Conservation (phyloP, 352 stramenopile species). For the Phytophthora pistaciae region DNA sequence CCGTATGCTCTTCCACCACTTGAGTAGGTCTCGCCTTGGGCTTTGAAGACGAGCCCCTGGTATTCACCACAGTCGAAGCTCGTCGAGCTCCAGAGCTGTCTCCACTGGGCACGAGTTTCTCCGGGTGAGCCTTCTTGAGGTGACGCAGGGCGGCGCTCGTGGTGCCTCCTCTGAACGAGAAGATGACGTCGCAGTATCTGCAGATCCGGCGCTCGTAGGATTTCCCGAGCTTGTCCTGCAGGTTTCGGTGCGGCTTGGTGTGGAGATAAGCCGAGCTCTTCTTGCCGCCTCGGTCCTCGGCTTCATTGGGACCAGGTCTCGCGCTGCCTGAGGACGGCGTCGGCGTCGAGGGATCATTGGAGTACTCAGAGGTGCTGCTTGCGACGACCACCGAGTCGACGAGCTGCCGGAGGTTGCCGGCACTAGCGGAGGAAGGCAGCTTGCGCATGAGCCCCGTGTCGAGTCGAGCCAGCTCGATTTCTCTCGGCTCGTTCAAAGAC, state of each 20-base stretch:
- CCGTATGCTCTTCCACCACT: not conserved
- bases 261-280: conserved; percentile 55
- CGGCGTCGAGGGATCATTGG: not conserved
- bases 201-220: conserved; percentile 52
- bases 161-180: conserved; percentile 65
- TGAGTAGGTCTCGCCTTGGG: not conserved
- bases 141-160: conserved; percentile 63
- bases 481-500: not conserved
- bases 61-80: not conserved
- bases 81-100: not conserved
- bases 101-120: conserved; percentile 12
- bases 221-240: conserved; percentile 38
- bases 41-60: not conserved
- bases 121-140: conserved; percentile 49
- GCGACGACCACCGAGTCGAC: conserved; percentile 2
- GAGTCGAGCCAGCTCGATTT: not conserved
- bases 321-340: not conserved
- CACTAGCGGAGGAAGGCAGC: conserved; percentile 17
- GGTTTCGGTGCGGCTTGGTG: conserved; percentile 37
- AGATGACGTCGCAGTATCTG: conserved; percentile 52
- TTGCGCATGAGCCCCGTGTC: conserved; percentile 16
- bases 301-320: too few species aligned
- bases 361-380: not conserved
- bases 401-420: conserved; percentile 22
- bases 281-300: conserved; percentile 25